Evolutionary conservation across 2,329 filamentous ascomycete genomes (phyloP), one percentile per base, ranked within the genome.

Genomic region (Aspergillus clavatus): DNA sequence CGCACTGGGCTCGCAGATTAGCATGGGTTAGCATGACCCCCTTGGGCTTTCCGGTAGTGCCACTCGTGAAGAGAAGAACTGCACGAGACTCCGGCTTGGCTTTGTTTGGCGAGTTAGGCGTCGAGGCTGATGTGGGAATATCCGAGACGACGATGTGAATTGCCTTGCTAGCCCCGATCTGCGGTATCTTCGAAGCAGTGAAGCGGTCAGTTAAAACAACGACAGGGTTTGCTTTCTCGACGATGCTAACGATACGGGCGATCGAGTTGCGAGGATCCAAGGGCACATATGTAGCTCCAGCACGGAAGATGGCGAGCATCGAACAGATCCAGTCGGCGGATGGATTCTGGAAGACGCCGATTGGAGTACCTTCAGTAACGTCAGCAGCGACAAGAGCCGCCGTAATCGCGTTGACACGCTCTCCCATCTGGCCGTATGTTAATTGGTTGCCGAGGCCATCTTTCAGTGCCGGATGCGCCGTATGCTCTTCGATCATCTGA

Each of bases 41-140:
- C 54, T 76, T 76, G 2, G 73, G 73, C 0, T 35, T 57, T 3
- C 59, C 58, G 2, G 60, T 61, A 0, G 55, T 51, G 3, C 60
- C 60, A 46, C 57, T 60, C 2, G 58, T 61, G 39, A 51, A 74
- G 3, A 73, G 47, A 3, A 72, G 52, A 2, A 23, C n/a, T n/a
- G n/a, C n/a, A n/a, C n/a, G n/a, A n/a, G n/a, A n/a, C n/a, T n/a
- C n/a, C n/a, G n/a, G n/a, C n/a, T n/a, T n/a, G n/a, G n/a, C n/a
- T n/a, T n/a, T n/a, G n/a, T n/a, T n/a, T 66, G 58, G 7, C 68
- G 62, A 5, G 55, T 42, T 62, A 27, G n/a, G n/a, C n/a, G n/a
- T n/a, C n/a, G n/a, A n/a, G n/a, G n/a, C n/a, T n/a, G n/a, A n/a
- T n/a, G n/a, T n/a, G n/a, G n/a, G n/a, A n/a, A n/a, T n/a, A n/a